These are phyloP conservation scores for Kluyveromyces marxianus DNA, from an alignment of 1,139 yeast genomes.

Conservation along the genomic window DNA sequence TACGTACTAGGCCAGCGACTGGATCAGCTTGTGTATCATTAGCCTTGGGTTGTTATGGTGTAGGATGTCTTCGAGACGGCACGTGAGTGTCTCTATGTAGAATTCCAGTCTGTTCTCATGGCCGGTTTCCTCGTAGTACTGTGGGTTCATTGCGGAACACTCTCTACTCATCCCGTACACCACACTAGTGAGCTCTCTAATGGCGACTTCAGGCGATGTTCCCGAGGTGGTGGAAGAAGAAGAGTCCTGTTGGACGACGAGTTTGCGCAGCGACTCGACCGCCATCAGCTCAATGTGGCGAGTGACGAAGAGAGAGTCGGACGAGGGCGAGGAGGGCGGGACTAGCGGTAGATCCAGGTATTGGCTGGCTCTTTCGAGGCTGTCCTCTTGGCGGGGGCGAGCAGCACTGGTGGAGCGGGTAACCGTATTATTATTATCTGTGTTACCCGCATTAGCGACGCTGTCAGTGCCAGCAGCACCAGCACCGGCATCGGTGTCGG, in stretches of 20 bases:
- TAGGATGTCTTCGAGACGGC: slow-evolving; percentile 6
- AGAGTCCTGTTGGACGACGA: not conserved
- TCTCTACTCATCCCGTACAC: slow-evolving; percentile 11
- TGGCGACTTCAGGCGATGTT: not conserved
- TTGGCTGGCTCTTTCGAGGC: not conserved
- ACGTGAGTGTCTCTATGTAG: slow-evolving; percentile 8
- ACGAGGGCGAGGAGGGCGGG: slow-evolving; percentile 14
- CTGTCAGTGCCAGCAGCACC: not conserved
- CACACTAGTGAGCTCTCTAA: slow-evolving; percentile 9
- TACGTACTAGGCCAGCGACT: not conserved
- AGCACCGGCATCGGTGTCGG: not conserved
- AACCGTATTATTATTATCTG: too few relatives aligned
- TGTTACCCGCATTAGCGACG: too few relatives aligned
- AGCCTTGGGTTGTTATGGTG: not conserved
- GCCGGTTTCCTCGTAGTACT: slow-evolving; percentile 6
- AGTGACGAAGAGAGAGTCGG: slow-evolving; percentile 13
- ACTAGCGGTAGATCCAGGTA: slow-evolving; percentile 13
- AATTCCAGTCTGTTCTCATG: not conserved
- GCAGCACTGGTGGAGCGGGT: too few relatives aligned
- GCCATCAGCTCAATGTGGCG: slow-evolving; percentile 14
- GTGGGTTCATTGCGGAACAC: slow-evolving; percentile 7
- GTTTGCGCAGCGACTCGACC: slow-evolving; percentile 8
- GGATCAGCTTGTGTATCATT: slow-evolving; percentile 1
- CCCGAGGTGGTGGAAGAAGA: not conserved
- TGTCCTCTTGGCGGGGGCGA: too few relatives aligned